Percentiles rank a stretch among this genome's conserved stretches.
These are phyloP conservation scores for Rhizomucor miehei DNA, from an alignment of 371 early-diverging fungal species.

Conservation along the genomic window DNA sequence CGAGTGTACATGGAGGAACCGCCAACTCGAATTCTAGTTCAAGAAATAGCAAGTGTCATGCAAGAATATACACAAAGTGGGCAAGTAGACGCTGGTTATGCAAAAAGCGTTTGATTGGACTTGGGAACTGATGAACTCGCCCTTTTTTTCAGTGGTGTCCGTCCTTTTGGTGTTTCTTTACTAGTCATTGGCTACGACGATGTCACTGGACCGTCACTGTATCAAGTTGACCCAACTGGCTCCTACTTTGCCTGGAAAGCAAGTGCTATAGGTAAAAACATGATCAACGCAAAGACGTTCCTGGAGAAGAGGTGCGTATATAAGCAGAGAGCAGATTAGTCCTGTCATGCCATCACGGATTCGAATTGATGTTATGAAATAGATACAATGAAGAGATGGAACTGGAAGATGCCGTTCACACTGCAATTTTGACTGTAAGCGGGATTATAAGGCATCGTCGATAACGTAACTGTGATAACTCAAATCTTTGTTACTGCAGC, in stretches of 20 bases:
- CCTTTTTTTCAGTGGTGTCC: conserved; percentile 79
- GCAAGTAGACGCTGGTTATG: conserved; percentile 59
- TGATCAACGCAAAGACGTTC: conserved; percentile 97
- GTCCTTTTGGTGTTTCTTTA: conserved; percentile 99
- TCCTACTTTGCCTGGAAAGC: conserved; percentile 99
- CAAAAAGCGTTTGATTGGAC: too few relatives aligned
- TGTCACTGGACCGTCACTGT: conserved; percentile 84
- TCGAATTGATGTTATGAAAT: neutral
- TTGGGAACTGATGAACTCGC: neutral
- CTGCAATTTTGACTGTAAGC: conserved; percentile 87
- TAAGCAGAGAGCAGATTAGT: too few relatives aligned
- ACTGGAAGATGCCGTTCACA: conserved; percentile 98
- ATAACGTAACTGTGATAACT: neutral
- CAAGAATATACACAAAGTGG: conserved; percentile 99
- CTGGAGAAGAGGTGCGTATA: conserved; percentile 86
- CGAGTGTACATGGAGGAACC: conserved; percentile 95
- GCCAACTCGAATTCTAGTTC: conserved; percentile 89
- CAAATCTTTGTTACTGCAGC: conserved; percentile 21
- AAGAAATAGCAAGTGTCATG: conserved; percentile 95
- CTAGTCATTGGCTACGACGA: conserved; percentile 95
- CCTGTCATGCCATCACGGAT: neutral
- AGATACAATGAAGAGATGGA: conserved; percentile 90
- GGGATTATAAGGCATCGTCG: neutral
- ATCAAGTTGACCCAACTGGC: conserved; percentile 99
- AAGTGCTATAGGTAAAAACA: conserved; percentile 98